Base-by-base conservation (phyloP, 306 rosid genomes). In the Vigna angularis region DNA sequence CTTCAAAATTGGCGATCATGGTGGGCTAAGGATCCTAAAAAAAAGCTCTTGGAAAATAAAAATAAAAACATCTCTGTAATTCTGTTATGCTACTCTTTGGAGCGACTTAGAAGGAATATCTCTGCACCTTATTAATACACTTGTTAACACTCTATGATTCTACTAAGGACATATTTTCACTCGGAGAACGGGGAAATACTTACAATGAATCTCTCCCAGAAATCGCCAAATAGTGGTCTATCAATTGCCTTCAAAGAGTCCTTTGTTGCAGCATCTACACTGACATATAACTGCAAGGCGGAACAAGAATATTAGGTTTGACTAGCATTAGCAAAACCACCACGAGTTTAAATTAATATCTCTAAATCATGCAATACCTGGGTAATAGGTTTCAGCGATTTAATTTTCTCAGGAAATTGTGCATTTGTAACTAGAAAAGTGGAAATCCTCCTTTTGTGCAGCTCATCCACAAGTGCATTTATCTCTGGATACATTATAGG, bases 401-500 rank as follows among this genome's bases (percentile, higher is more conserved):
- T 78, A 69, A 95, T 95, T 86, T 89, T 93, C 38, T 95, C 99
- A 0, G 99, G 99, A 86, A 95, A 95, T 81, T 93, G 99, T 66
- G 99, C 99, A 86, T 95, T 95, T 73, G 99, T 95, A 34, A 95
- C 98, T 38, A 95, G 87, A 83, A 95, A 95, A 66, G 99, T 95
- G 63, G 99, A 95, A 77, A 95, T 93, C 61, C 89, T 86, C 75
- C 98, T 85, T 38, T 30, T 86, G 70, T 95, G 98, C 79, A 95
- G 88, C 85, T 93, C 99, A 84, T 91, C 97, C 66, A 95, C 88
- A 18, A 95, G 97, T 66, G 89, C 22, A 76, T 95, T 93, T 65
- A 95, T 95, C 90, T 93, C 97, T 13, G 99, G 99, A 79, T 95
- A 95, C 98, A 95, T 95, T 44, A 95, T 95, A 20, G 98, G 99